Conservation (phyloP, 139 green algal species). For the Nannochloris sp. region DNA sequence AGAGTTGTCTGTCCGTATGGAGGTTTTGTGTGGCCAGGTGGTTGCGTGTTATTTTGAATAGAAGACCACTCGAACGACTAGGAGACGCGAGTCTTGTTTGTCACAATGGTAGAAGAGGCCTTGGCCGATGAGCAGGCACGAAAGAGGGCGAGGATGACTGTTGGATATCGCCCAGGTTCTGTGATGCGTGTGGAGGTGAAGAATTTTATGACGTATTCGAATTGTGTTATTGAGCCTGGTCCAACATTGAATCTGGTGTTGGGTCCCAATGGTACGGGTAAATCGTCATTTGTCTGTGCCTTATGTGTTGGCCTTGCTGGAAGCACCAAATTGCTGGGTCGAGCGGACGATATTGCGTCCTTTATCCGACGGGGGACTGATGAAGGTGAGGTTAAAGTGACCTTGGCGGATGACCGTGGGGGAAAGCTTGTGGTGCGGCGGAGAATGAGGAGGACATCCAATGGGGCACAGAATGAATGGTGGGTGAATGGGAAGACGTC, state of each 20-base stretch:
- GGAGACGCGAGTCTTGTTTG: too few species aligned
- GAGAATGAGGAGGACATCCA: conserved; percentile 23
- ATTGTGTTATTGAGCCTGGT: conserved; percentile 55
- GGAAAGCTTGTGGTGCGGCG: conserved; percentile 18
- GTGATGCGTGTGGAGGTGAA: conserved; percentile 45
- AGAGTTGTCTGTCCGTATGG: too few species aligned
- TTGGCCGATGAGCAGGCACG: too few species aligned
- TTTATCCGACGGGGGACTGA: conserved; percentile 63
- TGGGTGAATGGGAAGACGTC: conserved; percentile 34
- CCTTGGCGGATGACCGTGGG: conserved; percentile 33
- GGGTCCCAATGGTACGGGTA: conserved; percentile 91
- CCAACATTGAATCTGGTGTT: conserved; percentile 86
- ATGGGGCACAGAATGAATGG: conserved; percentile 41
- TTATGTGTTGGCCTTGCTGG: conserved; percentile 81
- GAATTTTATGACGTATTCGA: conserved; percentile 78
- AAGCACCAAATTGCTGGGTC: conserved; percentile 55
- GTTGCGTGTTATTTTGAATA: too few species aligned
- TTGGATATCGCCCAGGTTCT: conserved; percentile 11
- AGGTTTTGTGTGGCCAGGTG: too few species aligned
- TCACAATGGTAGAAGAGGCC: too few species aligned
- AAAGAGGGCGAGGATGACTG: not conserved
- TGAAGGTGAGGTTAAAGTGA: conserved; percentile 56
- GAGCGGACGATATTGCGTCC: conserved; percentile 64
- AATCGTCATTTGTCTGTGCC: conserved; percentile 86
- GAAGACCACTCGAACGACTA: too few species aligned